Conservation (phyloP, 257 asterid genomes). For the Catharanthus roseus region DNA sequence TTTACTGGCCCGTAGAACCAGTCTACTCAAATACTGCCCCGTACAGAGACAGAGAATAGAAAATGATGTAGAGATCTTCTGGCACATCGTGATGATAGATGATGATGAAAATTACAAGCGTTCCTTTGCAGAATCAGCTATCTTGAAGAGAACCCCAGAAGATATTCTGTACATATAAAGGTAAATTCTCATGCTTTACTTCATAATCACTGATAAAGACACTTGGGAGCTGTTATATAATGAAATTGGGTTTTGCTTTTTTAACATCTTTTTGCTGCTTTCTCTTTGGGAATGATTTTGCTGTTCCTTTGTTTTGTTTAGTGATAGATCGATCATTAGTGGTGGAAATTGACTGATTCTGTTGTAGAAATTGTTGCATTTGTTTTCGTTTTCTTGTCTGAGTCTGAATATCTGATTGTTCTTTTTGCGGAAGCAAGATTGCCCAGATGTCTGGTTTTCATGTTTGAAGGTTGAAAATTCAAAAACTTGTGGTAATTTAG, state of each 20-base stretch:
- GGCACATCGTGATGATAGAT: background rate
- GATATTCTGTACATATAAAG: background rate
- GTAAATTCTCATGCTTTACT: background rate
- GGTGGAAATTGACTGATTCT: background rate
- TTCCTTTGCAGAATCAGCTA: background rate
- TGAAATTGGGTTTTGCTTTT: too few species aligned
- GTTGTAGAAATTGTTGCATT: background rate
- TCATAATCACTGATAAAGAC: background rate
- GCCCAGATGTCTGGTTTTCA: background rate
- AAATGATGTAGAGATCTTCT: background rate
- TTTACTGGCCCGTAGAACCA: background rate
- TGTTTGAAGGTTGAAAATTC: background rate
- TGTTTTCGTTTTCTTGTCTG: background rate
- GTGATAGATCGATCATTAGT: background rate
- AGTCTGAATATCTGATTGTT: background rate
- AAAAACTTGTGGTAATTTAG: background rate
- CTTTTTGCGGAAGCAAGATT: background rate
- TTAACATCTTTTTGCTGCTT: background rate
- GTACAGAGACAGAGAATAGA: background rate
- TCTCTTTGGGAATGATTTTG: background rate
- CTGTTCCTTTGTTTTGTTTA: too few species aligned
- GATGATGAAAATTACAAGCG: background rate
- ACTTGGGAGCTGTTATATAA: background rate
- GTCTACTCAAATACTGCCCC: background rate
- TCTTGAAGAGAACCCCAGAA: conserved; percentile 3